A percentile compares a stretch with the other conserved stretches of the same genome.
Conservation (phyloP, 2,329 filamentous ascomycete species). For the Fusarium nygamai region DNA sequence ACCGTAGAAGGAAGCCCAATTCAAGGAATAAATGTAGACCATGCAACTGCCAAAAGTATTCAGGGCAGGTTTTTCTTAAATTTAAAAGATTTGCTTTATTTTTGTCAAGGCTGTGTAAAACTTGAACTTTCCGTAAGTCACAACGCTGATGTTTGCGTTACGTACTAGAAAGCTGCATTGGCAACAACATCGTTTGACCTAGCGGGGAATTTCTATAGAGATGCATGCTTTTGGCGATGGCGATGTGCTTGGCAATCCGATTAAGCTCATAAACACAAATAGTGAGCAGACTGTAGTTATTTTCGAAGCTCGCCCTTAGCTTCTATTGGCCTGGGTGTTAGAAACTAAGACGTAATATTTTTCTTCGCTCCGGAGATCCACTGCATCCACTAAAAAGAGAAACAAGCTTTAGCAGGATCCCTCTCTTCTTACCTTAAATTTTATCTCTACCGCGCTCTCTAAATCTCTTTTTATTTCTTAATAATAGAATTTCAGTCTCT, state of each 20-base stretch:
- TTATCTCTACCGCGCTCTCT: background rate
- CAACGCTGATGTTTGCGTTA: background rate
- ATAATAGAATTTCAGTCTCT: accelerated
- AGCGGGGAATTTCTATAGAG: background rate
- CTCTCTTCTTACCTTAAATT: background rate
- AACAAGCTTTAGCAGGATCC: background rate
- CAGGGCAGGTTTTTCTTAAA: background rate
- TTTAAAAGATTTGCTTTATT: accelerated
- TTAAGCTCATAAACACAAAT: background rate
- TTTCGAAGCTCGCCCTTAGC: background rate
- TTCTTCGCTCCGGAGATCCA: background rate
- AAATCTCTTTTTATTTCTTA: background rate
- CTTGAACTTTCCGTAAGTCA: accelerated
- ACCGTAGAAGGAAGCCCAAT: background rate
- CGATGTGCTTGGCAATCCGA: background rate
- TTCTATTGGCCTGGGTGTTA: background rate
- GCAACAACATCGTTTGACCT: accelerated
- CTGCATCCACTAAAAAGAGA: constrained; percentile 2
- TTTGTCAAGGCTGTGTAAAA: no score
- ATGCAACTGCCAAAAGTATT: background rate
- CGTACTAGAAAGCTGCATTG: background rate
- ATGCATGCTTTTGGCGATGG: background rate
- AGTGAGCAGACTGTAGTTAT: background rate
- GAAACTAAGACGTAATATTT: background rate
- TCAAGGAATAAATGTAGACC: background rate